These are phyloP conservation scores for Eutrema yunnanense DNA, from an alignment of 345 rosid species.

Conservation along the genomic window DNA sequence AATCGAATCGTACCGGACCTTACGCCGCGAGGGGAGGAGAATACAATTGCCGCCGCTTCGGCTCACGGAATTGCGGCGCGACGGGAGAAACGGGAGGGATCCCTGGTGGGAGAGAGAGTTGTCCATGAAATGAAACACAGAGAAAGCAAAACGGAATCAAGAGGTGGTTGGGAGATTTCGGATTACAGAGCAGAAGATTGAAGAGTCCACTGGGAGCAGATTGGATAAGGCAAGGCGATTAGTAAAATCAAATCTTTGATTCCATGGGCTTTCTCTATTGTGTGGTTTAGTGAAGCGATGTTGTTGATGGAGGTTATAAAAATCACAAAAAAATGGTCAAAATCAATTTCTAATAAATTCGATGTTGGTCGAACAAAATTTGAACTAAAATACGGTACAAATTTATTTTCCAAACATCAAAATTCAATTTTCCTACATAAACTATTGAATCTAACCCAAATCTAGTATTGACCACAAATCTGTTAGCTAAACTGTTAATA, in stretches of 20 bases:
- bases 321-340: too few relatives aligned
- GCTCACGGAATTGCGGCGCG: not conserved
- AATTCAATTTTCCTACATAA: too few relatives aligned
- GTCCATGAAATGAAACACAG: slow-evolving; percentile 44
- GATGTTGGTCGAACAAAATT: too few relatives aligned
- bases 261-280: not conserved
- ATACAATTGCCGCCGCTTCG: not conserved
- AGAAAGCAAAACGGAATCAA: not conserved
- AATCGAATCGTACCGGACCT: slow-evolving; percentile 11
- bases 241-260: not conserved
- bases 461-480: too few relatives aligned
- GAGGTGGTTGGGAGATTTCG: not conserved
- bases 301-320: not conserved
- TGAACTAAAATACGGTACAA: too few relatives aligned
- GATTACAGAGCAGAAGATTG: not conserved
- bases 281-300: not conserved
- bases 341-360: too few relatives aligned
- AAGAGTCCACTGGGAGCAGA: slow-evolving; percentile 2
- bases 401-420: too few relatives aligned
- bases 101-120: slow-evolving; percentile 32
- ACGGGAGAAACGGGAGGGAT: slow-evolving; percentile 23
- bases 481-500: too few relatives aligned
- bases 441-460: too few relatives aligned
- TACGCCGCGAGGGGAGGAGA: not conserved
- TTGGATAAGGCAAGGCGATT: slow-evolving; percentile 8